Evolutionary conservation across 306 rosid genomes (phyloP).

Genomic region (Prunus davidiana): DNA sequence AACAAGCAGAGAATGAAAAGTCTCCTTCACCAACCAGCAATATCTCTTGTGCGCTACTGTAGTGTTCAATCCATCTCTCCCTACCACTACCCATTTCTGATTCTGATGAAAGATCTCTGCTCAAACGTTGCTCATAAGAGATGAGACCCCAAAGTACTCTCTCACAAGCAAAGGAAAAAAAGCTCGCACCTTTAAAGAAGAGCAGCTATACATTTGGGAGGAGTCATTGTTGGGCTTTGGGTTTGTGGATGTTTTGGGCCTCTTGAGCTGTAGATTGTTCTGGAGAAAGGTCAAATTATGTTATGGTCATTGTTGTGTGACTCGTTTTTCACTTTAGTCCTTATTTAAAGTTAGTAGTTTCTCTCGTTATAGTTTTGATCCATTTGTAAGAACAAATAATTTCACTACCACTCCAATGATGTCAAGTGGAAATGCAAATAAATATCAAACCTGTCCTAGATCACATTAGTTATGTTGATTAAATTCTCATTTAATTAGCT

Average conservation of each 20-base stretch:
- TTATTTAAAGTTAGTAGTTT: no score
- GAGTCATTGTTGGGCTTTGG: neutral
- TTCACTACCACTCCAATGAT: no score
- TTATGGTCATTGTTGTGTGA: neutral
- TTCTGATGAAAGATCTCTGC: neutral
- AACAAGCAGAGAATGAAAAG: slow-evolving; percentile 35
- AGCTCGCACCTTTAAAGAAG: neutral
- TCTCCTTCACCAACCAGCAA: slow-evolving; percentile 35
- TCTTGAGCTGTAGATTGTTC: neutral
- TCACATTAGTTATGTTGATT: no score
- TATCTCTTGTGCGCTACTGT: slow-evolving; percentile 18
- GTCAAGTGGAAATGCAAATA: no score
- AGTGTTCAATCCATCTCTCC: slow-evolving; percentile 18
- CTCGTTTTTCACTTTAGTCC: no score
- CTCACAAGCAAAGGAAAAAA: neutral
- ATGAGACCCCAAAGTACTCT: neutral
- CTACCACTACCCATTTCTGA: neutral
- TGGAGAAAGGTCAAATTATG: neutral
- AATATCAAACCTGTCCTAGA: no score
- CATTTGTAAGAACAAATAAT: no score
- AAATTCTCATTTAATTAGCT: no score
- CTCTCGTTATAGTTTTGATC: no score
- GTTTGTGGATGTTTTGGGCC: neutral
- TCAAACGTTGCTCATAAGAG: neutral
- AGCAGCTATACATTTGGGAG: neutral